Base-by-base conservation (phyloP, 2,329 filamentous ascomycete genomes). In the Chalaropsis thielavioides region DNA sequence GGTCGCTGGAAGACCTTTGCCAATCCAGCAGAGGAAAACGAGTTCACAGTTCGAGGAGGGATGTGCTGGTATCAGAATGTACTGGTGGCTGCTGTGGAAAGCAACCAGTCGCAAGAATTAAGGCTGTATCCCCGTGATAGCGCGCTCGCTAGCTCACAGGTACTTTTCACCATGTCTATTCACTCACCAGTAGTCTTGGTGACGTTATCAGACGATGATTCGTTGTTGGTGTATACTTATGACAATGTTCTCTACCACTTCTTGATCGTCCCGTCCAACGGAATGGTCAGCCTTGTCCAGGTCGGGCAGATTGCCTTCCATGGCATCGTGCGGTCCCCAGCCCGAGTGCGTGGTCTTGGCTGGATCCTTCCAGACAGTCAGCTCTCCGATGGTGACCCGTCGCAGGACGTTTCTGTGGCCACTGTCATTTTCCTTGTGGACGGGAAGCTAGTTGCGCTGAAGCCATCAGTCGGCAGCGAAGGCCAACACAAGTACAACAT, bases 61-160 rank as follows among this genome's bases (percentile, higher is more conserved):
- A 96, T 99, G 92, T 97, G 92, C 73, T 99, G 94, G 94, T 92
- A 95, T 72, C 91, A 95, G 69, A 92, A 99, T 75, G 89, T 97
- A 40, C 80, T 99, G 19, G 89, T 97, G 65, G 92, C 91, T 46
- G 91, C 92, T 3, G 87, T 96, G n/a, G 94, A 99, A 74, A 86
- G 84, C 64, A 89, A 88, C 69, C 83, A 86, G 69, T 85, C 85
- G 24, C 91, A 91, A 71, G 88, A 96, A 77, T 76, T 99, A 61
- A 88, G 94, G n/a, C 80, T 99, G 17, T 97, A 92, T 74, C 96
- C 92, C 0, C 85, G 95, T 66, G 94, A 99, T 73, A 81, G 87
- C 31, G 79, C 86, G 11, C 81, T 99, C 19, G 88, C 91, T 69
- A 84, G 81, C 69, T 83, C 83, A 13, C 84, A 87, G 22, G 79